Conservation (phyloP, 768 basidiomycete genomes). For the Punctularia strigosozonata region DNA sequence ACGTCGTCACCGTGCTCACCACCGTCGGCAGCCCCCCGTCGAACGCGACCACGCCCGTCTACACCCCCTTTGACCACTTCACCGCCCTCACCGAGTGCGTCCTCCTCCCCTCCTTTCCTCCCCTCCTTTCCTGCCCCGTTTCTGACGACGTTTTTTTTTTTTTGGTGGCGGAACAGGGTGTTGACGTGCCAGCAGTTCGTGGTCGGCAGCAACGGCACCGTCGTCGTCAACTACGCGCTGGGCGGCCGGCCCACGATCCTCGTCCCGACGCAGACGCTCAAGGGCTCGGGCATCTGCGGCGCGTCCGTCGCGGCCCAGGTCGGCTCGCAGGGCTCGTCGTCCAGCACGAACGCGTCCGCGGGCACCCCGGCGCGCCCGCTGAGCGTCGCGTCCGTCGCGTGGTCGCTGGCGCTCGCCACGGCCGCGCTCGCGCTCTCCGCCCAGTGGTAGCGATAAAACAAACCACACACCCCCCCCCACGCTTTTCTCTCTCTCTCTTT, state of each 20-base stretch:
- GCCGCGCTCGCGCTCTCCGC: no score
- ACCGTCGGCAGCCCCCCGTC: conserved; percentile 55
- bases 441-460: no score
- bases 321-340: no score
- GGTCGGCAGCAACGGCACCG: conserved; percentile 51
- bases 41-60: conserved; percentile 45
- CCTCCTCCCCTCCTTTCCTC: background rate
- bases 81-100: conserved; percentile 48
- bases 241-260: conserved; percentile 55
- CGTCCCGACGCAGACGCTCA: conserved; percentile 25
- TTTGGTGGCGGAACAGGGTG: conserved; percentile 26
- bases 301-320: no score
- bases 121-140: background rate
- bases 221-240: conserved; percentile 49
- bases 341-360: no score
- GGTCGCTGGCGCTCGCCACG: no score
- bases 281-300: conserved; percentile 27
- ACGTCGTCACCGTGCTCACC: conserved; percentile 49
- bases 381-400: no score
- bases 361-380: no score
- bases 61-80: conserved; percentile 37
- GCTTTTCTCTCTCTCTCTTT: no score
- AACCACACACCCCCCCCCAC: no score
- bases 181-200: conserved; percentile 56
- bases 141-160: conserved; percentile 5